Evolutionary conservation across 2,329 filamentous ascomycete species (phyloP).

Genomic region (Podosphaera fusca): DNA sequence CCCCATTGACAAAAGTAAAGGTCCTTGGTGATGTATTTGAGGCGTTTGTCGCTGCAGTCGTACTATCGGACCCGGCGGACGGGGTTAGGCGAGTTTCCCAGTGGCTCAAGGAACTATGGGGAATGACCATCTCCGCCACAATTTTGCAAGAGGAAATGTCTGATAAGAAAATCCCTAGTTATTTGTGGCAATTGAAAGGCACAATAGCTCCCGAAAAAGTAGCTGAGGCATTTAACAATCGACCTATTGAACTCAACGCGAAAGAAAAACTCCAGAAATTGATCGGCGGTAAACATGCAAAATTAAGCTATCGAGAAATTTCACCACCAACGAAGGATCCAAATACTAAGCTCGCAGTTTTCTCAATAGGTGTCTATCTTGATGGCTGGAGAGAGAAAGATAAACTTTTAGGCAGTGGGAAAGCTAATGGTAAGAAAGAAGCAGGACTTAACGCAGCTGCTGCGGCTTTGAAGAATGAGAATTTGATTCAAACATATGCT

Average conservation of each 20-base stretch:
- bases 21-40: constrained; percentile 75
- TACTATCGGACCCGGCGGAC: constrained; percentile 39
- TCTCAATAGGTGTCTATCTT: constrained; percentile 39
- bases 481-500: constrained; percentile 26
- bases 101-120: constrained; percentile 63
- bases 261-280: constrained; percentile 29
- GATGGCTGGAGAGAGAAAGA: constrained; percentile 44
- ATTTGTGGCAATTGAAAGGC: constrained; percentile 13
- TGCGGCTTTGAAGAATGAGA: constrained; percentile 40
- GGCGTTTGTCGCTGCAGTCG: constrained; percentile 61
- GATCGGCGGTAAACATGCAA: constrained; percentile 30
- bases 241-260: constrained; percentile 15
- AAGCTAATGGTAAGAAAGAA: constrained; percentile 42
- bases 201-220: background rate
- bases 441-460: constrained; percentile 44
- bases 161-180: constrained; percentile 8
- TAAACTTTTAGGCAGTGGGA: constrained; percentile 37
- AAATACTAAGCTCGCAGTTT: constrained; percentile 30
- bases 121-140: constrained; percentile 32
- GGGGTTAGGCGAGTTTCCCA: constrained; percentile 37
- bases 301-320: constrained; percentile 37
- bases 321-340: constrained; percentile 29
- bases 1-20: constrained; percentile 37
- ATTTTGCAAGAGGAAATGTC: constrained; percentile 20
- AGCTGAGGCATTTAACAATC: constrained; percentile 1